Conservation (phyloP, 495 filamentous ascomycete genomes). For the Annulohypoxylon stygium region DNA sequence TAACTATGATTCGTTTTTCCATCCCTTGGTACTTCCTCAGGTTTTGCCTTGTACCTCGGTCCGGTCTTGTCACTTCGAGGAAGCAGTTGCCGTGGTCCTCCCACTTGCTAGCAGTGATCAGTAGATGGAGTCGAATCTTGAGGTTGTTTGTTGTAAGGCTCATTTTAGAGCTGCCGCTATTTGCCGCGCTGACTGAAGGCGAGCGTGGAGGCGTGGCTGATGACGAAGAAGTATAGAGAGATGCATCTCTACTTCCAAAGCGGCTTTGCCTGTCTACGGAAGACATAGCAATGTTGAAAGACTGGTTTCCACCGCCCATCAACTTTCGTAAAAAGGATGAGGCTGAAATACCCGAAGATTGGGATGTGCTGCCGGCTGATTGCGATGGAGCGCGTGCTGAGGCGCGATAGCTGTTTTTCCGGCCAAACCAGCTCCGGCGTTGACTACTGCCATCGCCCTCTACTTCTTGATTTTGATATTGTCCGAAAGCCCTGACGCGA, state of each 20-base stretch:
- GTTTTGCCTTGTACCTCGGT: conserved; percentile 67
- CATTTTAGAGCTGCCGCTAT: conserved; percentile 70
- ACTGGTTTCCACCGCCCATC: conserved; percentile 64
- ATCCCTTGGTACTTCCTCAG: conserved; percentile 65
- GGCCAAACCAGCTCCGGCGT: conserved; percentile 67
- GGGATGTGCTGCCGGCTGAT: conserved; percentile 55
- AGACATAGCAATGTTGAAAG: conserved; percentile 82
- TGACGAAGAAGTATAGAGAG: conserved; percentile 69
- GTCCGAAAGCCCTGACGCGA: conserved; percentile 63
- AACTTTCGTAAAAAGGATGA: conserved; percentile 75
- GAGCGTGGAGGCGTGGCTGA: conserved; percentile 70
- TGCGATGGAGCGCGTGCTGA: conserved; percentile 66
- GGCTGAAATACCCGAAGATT: conserved; percentile 75
- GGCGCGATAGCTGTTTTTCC: conserved; percentile 70
- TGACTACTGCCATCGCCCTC: conserved; percentile 58
- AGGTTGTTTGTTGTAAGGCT: conserved; percentile 80
- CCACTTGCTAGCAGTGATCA: conserved; percentile 84
- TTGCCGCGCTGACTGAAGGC: conserved; percentile 65
- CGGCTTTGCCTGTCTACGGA: conserved; percentile 62
- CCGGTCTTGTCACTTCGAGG: conserved; percentile 81
- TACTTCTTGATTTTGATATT: conserved; percentile 51
- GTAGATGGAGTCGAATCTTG: conserved; percentile 84
- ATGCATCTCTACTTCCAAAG: conserved; percentile 65
- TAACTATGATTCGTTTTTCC: conserved; percentile 87
- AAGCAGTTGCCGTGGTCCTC: conserved; percentile 88